Evolutionary conservation across 768 basidiomycete genomes (phyloP), one percentile per base, ranked within the genome.

Genomic region (Termitomyces heimii): DNA sequence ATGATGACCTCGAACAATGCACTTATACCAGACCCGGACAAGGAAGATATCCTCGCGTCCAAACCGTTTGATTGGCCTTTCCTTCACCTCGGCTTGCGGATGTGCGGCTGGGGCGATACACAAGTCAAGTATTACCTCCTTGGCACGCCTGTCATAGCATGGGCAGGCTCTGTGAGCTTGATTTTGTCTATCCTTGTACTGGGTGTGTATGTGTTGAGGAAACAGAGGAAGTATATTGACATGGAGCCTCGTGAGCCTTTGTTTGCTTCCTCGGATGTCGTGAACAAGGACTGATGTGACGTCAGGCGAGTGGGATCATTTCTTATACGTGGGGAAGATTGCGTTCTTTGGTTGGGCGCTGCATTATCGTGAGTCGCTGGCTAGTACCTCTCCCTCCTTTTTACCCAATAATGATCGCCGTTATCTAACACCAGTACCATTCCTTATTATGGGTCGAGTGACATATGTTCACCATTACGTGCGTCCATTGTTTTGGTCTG

Each of bases 1-100:
- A 99, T 99, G 97, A 94, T 95, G 92, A 97, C 96, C 0, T 98
- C 97, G 5, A 99, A 99, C 76, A 99, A 99, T 67, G 96, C 97
- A 0, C 86, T 99, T 54, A 71, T 98, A 40, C 97, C 97, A 1
- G 94, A 99, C 66, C 94, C 96, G 0, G 97, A 99, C 78, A 98
- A 98, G 73, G 93, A 96, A 64, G 97, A 99, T 69, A 93, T 98
- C 67, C 84, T 99, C 52, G 97, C 96, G 0, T 96, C 94, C 34
- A 84, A 82, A 63, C 95, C 96, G 0, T 81, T 82, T 39, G 95
- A 98, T 66, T 99, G 97, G 96, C 96, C 96, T 0, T 86, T 90
- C 75, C 76, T 98, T 40, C 84, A 84, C 46, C 79, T 95, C 16
- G 96, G 96, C 24, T 71, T 99, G 67, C 82, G 96, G 20, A 99